Evolutionary conservation across 208 protist species (phyloP).

Genomic region (Angomonas ambiguus): DNA sequence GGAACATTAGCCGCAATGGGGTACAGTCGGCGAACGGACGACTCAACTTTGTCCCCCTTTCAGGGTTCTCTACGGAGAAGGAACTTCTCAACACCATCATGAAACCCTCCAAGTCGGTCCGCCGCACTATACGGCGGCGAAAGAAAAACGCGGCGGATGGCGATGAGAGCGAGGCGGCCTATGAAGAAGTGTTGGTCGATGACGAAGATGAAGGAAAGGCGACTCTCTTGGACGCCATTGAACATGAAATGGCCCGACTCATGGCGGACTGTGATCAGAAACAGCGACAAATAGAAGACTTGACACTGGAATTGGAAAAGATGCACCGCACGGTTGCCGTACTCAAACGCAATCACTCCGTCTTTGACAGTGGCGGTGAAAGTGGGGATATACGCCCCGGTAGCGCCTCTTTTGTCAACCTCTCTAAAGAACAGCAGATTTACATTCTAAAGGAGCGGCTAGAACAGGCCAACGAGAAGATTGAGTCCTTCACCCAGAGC

Average conservation of each 20-base stretch:
- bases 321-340: slow-evolving; percentile 38
- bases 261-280: slow-evolving; percentile 50
- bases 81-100: slow-evolving; percentile 40
- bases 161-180: slow-evolving; percentile 16
- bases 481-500: slow-evolving; percentile 19
- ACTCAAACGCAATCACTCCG: slow-evolving; percentile 20
- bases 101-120: slow-evolving; percentile 21
- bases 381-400: slow-evolving; percentile 18
- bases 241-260: slow-evolving; percentile 51
- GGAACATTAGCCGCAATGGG: slow-evolving; percentile 16
- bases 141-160: background rate
- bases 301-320: slow-evolving; percentile 40
- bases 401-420: slow-evolving; percentile 39
- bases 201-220: slow-evolving; percentile 28
- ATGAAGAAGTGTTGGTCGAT: slow-evolving; percentile 37
- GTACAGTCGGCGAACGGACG: slow-evolving; percentile 20
- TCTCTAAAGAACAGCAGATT: slow-evolving; percentile 84
- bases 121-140: slow-evolving; percentile 18
- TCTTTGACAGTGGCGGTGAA: background rate
- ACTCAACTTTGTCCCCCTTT: slow-evolving; percentile 9
- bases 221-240: slow-evolving; percentile 31
- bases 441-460: slow-evolving; percentile 77
- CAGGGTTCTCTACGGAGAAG: slow-evolving; percentile 18
- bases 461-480: slow-evolving; percentile 51
- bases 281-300: slow-evolving; percentile 18